Percentiles rank a stretch among this genome's conserved stretches.
phyloP scores from a whole-genome alignment of 768 basidiomycete genomes.

The Leccinum longicurvipes region DNA sequence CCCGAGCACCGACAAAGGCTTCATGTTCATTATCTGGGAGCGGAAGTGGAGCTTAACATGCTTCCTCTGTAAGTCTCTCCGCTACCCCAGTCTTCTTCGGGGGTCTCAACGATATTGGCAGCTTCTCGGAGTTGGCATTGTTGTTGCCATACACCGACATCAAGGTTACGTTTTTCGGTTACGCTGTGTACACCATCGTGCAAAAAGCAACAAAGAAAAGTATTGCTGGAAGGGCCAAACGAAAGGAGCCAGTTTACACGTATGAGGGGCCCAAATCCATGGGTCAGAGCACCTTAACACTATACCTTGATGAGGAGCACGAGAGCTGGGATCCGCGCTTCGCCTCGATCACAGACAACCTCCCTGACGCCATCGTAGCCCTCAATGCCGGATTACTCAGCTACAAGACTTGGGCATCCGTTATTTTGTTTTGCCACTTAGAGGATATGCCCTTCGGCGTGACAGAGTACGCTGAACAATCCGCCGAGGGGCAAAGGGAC shows the following conservation, averaged over 20 bases:
- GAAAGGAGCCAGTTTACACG: constrained; percentile 28
- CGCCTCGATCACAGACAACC: constrained; percentile 10
- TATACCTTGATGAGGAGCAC: constrained; percentile 33
- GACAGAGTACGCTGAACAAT: constrained; percentile 38
- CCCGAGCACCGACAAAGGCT: constrained; percentile 26
- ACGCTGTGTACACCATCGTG: constrained; percentile 29
- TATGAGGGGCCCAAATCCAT: constrained; percentile 37
- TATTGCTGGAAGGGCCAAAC: constrained; percentile 30
- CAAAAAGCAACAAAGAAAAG: constrained; percentile 31
- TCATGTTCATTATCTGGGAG: constrained; percentile 36
- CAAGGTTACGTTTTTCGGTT: constrained; percentile 41
- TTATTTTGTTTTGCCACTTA: constrained; percentile 30
- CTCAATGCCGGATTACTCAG: constrained; percentile 39
- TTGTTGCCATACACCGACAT: constrained; percentile 44
- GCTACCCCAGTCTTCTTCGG: not conserved
- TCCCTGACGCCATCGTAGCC: constrained; percentile 43
- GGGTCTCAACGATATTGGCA: constrained; percentile 11
- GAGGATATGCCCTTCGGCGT: constrained; percentile 32
- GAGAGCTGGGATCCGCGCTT: constrained; percentile 27
- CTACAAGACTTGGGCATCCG: constrained; percentile 37
- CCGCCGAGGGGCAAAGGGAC: constrained; percentile 30
- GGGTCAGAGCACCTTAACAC: constrained; percentile 38
- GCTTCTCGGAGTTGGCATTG: constrained; percentile 46
- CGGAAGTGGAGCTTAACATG: constrained; percentile 39
- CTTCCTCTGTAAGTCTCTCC: constrained; percentile 36